Percentiles rank a stretch among this genome's conserved stretches.
These are phyloP conservation scores for Clonostachys solani DNA, from an alignment of 2,329 filamentous ascomycete genomes.

Conservation along the genomic window DNA sequence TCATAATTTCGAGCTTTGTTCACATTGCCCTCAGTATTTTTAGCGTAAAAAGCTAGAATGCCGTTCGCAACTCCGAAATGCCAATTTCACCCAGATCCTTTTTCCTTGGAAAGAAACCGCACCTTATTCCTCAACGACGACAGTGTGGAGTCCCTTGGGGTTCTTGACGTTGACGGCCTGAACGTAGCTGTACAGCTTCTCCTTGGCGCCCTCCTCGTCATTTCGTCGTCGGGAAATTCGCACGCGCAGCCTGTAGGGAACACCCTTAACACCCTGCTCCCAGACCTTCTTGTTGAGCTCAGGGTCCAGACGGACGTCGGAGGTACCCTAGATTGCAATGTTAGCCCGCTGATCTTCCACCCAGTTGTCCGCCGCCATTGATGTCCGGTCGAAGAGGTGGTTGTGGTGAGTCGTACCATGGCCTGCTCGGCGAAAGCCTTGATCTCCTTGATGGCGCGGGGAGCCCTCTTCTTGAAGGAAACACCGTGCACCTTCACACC, in stretches of 20 bases:
- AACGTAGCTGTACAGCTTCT: conserved; percentile 99
- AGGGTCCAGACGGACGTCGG: conserved; percentile 96
- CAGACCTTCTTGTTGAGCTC: conserved; percentile 99
- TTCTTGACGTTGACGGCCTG: conserved; percentile 99
- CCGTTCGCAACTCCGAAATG: conserved; percentile 41
- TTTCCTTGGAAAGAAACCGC: conserved; percentile 12
- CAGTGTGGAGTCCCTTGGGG: conserved; percentile 93
- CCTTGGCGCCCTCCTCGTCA: conserved; percentile 98
- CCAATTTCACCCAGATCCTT: conserved; percentile 34
- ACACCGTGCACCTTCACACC: conserved; percentile 81
- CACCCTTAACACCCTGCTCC: conserved; percentile 98
- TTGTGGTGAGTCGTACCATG: conserved; percentile 69
- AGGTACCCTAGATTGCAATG: conserved; percentile 66
- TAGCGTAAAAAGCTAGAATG: conserved; percentile 35
- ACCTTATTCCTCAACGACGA: conserved; percentile 71
- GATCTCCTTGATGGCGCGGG: conserved; percentile 99
- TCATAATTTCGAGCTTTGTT: conserved; percentile 18
- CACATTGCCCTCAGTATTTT: conserved; percentile 9
- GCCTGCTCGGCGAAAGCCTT: conserved; percentile 86
- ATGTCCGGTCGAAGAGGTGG: not conserved
- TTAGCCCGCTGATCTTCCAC: conserved; percentile 3
- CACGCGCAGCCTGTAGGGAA: conserved; percentile 93
- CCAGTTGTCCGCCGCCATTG: conserved; percentile 5
- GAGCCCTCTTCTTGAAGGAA: conserved; percentile 99
- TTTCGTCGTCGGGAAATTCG: conserved; percentile 99